Percentiles rank a stretch among this genome's conserved stretches.
phyloP scores from a whole-genome alignment of 148 eudicot genomes.

The Limonium bicolor region DNA sequence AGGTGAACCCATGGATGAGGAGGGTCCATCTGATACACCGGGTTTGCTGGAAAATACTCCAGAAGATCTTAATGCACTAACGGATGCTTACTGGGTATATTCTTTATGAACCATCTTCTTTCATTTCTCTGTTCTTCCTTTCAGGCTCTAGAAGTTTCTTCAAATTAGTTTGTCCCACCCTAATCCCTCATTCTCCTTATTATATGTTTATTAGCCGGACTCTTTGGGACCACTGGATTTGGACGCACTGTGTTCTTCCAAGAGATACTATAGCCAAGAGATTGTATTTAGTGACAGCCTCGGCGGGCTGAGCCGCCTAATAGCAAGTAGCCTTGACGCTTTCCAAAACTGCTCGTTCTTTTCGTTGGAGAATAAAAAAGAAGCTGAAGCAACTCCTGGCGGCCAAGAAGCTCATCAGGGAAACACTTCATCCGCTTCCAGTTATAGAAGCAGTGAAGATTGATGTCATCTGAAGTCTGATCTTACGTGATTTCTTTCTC shows the following conservation, averaged over 20 bases:
- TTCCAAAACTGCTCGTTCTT: slow-evolving; percentile 74
- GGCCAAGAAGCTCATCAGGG: slow-evolving; percentile 43
- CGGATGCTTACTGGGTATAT: slow-evolving; percentile 85
- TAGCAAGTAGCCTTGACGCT: slow-evolving; percentile 87
- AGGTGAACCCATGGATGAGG: slow-evolving; percentile 42
- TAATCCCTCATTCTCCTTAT: slow-evolving; percentile 8
- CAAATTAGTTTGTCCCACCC: not conserved
- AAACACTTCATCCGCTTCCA: slow-evolving; percentile 34
- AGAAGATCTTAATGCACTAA: slow-evolving; percentile 39
- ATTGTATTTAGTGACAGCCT: slow-evolving; percentile 76
- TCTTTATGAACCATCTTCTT: not conserved
- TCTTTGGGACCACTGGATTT: slow-evolving; percentile 91
- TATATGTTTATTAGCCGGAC: slow-evolving; percentile 94
- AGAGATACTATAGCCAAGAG: slow-evolving; percentile 72
- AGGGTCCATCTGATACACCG: slow-evolving; percentile 21
- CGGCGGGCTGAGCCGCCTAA: slow-evolving; percentile 74
- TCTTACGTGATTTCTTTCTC: not conserved
- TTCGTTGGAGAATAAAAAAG: slow-evolving; percentile 45
- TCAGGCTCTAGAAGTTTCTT: not conserved
- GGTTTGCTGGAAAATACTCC: slow-evolving; percentile 18
- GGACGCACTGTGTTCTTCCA: slow-evolving; percentile 63
- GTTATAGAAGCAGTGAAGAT: slow-evolving; percentile 9
- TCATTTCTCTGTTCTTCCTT: not conserved
- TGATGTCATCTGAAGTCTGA: not conserved
- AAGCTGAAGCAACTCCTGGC: slow-evolving; percentile 25